Percentiles rank a stretch among this genome's conserved stretches.
phyloP scores from a whole-genome alignment of 2,329 filamentous ascomycete genomes.

The Chaetomium strumarium region DNA sequence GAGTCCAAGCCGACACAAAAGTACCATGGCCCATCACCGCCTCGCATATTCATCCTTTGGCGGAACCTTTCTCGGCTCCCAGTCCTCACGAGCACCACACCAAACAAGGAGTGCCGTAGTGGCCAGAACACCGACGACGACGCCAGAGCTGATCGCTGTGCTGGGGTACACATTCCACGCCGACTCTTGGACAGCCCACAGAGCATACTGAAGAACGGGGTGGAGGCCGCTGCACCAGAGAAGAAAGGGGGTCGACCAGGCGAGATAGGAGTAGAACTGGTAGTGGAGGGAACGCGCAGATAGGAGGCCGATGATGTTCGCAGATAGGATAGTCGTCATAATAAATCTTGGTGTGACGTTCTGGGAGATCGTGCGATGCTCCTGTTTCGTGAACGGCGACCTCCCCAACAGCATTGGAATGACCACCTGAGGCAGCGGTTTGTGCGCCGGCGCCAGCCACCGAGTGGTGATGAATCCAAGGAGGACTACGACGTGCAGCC shows the following conservation, averaged over 20 bases:
- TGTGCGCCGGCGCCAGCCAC: conserved; percentile 67
- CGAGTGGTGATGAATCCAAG: conserved; percentile 57
- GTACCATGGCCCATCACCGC: conserved; percentile 8
- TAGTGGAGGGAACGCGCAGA: conserved; percentile 88
- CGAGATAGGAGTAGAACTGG: conserved; percentile 89
- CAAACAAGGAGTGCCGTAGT: conserved; percentile 60
- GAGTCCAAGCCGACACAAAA: conserved; percentile 1
- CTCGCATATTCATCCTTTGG: conserved; percentile 19
- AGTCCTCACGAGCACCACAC: conserved; percentile 40
- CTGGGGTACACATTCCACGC: conserved; percentile 95
- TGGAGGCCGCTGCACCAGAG: conserved; percentile 72
- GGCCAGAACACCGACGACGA: conserved; percentile 66
- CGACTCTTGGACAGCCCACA: conserved; percentile 81
- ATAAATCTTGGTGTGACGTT: conserved; percentile 66
- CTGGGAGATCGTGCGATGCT: conserved; percentile 51
- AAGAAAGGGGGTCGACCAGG: conserved; percentile 82
- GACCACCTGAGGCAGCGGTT: conserved; percentile 50
- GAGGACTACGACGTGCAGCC: conserved; percentile 60
- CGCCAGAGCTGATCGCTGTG: conserved; percentile 46
- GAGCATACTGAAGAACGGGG: conserved; percentile 57
- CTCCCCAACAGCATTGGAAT: conserved; percentile 36
- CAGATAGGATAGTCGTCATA: conserved; percentile 68
- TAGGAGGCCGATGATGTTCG: conserved; percentile 72
- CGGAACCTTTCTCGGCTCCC: conserved; percentile 5
- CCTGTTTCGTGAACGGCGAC: conserved; percentile 42